Evolutionary conservation across 495 filamentous ascomycete species (phyloP).

Genomic region (Aspergillus cavernicola): DNA sequence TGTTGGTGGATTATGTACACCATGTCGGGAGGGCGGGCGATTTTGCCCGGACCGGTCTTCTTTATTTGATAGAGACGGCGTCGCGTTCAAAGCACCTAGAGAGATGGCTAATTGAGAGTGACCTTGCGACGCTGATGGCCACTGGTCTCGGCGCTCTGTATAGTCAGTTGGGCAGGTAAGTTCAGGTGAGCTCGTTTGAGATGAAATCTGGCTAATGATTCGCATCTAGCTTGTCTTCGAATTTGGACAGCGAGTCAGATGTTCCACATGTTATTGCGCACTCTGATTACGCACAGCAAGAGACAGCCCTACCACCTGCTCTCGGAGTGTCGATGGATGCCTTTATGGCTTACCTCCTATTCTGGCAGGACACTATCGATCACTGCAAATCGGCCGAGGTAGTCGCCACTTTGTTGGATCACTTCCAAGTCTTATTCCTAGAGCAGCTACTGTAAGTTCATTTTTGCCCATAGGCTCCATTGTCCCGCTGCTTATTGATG

Average conservation of each 20-base stretch:
- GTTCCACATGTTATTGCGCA: constrained; percentile 78
- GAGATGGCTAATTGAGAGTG: constrained; percentile 95
- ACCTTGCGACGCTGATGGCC: constrained; percentile 94
- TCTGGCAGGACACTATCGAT: constrained; percentile 97
- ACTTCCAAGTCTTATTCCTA: constrained; percentile 95
- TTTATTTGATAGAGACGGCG: constrained; percentile 94
- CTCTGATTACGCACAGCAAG: constrained; percentile 65
- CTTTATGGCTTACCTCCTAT: constrained; percentile 89
- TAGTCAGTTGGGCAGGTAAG: constrained; percentile 84
- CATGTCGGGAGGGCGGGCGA: constrained; percentile 89
- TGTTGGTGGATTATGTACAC: constrained; percentile 93
- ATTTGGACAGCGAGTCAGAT: constrained; percentile 48
- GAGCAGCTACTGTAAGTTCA: constrained; percentile 82
- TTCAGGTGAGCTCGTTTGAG: neutral
- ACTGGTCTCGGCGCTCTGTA: constrained; percentile 93
- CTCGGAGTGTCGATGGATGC: constrained; percentile 82
- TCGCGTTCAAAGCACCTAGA: constrained; percentile 78
- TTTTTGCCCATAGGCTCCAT: neutral
- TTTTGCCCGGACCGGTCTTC: constrained; percentile 91
- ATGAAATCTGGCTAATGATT: neutral
- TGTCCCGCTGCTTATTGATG: neutral
- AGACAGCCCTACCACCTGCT: constrained; percentile 38
- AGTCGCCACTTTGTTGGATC: constrained; percentile 86
- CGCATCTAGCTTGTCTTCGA: constrained; percentile 35
- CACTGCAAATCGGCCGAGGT: constrained; percentile 91